Conservation (phyloP, 2,329 filamentous ascomycete genomes). For the Byssothecium circinans region DNA sequence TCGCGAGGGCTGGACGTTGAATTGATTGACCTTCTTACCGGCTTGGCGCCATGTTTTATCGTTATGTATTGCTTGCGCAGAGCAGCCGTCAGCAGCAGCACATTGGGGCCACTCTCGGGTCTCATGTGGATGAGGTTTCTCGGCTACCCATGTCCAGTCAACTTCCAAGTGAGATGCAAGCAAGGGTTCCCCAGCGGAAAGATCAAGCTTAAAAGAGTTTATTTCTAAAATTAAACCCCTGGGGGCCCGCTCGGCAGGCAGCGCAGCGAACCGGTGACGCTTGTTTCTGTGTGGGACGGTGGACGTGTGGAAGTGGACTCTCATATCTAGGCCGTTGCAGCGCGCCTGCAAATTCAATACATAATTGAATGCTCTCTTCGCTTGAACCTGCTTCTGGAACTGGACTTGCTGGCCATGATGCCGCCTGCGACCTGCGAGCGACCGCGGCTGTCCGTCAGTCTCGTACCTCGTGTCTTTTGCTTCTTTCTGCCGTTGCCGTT, state of each 20-base stretch:
- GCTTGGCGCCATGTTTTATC: constrained; percentile 4
- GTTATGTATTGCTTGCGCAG: too few species aligned
- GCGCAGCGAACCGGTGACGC: constrained; percentile 20
- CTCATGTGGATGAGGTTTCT: too few species aligned
- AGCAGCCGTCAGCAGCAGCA: too few species aligned
- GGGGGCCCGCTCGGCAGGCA: too few species aligned
- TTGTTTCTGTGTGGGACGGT: too few species aligned
- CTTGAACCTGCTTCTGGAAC: background rate
- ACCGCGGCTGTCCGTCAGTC: too few species aligned
- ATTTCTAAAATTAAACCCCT: constrained; percentile 43
- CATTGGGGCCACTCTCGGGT: too few species aligned
- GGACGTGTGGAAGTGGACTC: constrained; percentile 11
- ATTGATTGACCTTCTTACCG: constrained; percentile 2
- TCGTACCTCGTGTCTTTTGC: constrained; percentile 35
- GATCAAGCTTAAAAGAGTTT: constrained; percentile 33
- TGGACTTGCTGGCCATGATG: too few species aligned
- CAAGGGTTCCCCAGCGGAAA: constrained; percentile 9
- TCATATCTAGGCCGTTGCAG: constrained; percentile 20
- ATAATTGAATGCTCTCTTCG: background rate
- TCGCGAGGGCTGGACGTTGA: background rate
- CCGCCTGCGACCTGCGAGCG: too few species aligned
- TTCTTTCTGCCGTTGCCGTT: constrained; percentile 17
- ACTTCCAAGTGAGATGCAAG: constrained; percentile 12
- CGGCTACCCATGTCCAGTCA: constrained; percentile 15
- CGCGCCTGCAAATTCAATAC: constrained; percentile 12